phyloP scores from a whole-genome alignment of 2,329 filamentous ascomycete species.

The Amauroascus verrucosus region DNA sequence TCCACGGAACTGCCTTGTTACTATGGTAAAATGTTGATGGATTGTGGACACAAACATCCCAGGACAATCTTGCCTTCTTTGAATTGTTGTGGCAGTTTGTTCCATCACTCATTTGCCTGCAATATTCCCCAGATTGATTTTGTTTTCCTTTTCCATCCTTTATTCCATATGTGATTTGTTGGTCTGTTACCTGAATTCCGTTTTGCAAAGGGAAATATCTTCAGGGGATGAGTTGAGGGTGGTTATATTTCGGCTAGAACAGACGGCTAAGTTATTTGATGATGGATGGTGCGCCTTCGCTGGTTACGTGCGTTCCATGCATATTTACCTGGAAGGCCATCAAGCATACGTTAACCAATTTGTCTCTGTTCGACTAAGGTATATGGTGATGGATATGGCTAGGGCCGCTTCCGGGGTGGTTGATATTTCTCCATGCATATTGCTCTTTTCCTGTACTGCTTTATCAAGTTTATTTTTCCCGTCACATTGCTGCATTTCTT shows the following conservation, averaged over 20 bases:
- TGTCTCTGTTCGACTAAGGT: constrained; percentile 17
- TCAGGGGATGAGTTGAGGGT: neutral
- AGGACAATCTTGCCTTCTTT: neutral
- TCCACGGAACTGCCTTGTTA: constrained; percentile 5
- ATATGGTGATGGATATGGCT: constrained; percentile 36
- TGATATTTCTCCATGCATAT: constrained; percentile 21
- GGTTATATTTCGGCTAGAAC: neutral
- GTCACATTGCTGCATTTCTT: neutral
- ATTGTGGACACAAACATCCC: neutral
- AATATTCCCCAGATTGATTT: constrained; percentile 1
- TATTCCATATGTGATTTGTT: neutral
- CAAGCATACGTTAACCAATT: constrained; percentile 8
- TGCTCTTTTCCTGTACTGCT: constrained; percentile 3
- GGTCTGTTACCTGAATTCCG: neutral
- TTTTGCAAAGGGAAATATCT: constrained; percentile 9
- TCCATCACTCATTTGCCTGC: constrained; percentile 4
- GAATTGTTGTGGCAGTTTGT: neutral
- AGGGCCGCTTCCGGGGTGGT: constrained; percentile 42
- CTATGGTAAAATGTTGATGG: constrained; percentile 9
- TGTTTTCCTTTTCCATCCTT: neutral
- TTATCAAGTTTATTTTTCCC: constrained; percentile 5
- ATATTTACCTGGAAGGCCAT: constrained; percentile 19
- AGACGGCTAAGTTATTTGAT: neutral
- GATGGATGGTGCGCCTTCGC: neutral
- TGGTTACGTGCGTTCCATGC: neutral